Evolutionary conservation across 306 rosid species (phyloP).

Genomic region (Potentilla sterilis): DNA sequence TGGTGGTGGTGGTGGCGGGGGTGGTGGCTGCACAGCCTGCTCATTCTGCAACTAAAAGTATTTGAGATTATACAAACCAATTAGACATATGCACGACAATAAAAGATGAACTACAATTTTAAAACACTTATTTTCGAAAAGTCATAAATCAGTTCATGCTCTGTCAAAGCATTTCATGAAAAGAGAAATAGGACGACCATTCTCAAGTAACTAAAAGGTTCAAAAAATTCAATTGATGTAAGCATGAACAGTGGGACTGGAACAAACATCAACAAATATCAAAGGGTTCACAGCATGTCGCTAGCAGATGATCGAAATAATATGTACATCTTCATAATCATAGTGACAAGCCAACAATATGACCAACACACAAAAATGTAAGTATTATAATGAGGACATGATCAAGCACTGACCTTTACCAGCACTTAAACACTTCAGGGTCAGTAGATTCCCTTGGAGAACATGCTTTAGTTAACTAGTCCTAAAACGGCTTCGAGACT

Average conservation of each 20-base stretch:
- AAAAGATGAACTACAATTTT: not conserved
- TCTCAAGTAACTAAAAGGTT: not conserved
- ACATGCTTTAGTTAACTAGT: not conserved
- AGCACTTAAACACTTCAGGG: not conserved
- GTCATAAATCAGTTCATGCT: not conserved
- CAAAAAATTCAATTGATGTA: not conserved
- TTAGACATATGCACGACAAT: not conserved
- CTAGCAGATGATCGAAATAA: not conserved
- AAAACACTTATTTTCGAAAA: not conserved
- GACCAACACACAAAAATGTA: not conserved
- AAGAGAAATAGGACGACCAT: not conserved
- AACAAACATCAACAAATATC: not conserved
- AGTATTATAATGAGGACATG: not conserved
- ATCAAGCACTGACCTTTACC: not conserved
- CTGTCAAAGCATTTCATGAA: not conserved
- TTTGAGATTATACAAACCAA: not conserved
- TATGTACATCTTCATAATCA: not conserved
- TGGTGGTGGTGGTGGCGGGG: conserved; percentile 39
- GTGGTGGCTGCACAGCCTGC: conserved; percentile 34
- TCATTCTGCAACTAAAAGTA: conserved; percentile 42
- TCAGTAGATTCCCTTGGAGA: not conserved
- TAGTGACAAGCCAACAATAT: not conserved
- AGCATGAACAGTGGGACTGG: not conserved
- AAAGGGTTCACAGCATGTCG: not conserved
- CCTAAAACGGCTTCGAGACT: not conserved